These are phyloP conservation scores for Kwoniella shivajii DNA, from an alignment of 1,284 basidiomycete species.

Conservation along the genomic window DNA sequence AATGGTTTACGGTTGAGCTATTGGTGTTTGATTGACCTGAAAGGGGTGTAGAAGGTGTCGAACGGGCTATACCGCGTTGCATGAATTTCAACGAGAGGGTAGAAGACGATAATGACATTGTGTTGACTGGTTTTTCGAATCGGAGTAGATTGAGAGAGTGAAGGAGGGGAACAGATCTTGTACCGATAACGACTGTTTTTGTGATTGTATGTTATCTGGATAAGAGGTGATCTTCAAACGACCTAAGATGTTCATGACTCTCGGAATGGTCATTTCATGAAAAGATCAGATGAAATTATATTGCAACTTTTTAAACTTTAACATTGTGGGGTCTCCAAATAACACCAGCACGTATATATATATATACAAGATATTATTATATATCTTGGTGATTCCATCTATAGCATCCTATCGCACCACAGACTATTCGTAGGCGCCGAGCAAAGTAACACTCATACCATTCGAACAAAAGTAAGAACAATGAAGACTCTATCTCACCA, in stretches of 20 bases:
- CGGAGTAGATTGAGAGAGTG: neutral
- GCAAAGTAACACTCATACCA: neutral
- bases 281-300: neutral
- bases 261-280: neutral
- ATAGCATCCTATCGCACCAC: neutral
- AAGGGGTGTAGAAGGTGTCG: conserved; percentile 6
- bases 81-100: conserved; percentile 53
- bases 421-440: neutral
- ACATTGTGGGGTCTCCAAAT: neutral
- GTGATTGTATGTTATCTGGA: no score
- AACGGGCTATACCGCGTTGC: conserved; percentile 46
- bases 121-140: neutral
- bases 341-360: neutral
- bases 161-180: neutral
- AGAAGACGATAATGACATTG: conserved; percentile 43
- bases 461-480: neutral
- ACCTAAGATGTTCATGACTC: neutral
- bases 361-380: neutral
- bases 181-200: no score
- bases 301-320: neutral
- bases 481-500: conserved; percentile 1
- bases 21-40: neutral
- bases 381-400: neutral
- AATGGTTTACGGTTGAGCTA: conserved; percentile 1
- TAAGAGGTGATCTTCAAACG: no score